These are phyloP conservation scores for Bjerkandera adusta DNA, from an alignment of 1,284 basidiomycete genomes.

Conservation along the genomic window DNA sequence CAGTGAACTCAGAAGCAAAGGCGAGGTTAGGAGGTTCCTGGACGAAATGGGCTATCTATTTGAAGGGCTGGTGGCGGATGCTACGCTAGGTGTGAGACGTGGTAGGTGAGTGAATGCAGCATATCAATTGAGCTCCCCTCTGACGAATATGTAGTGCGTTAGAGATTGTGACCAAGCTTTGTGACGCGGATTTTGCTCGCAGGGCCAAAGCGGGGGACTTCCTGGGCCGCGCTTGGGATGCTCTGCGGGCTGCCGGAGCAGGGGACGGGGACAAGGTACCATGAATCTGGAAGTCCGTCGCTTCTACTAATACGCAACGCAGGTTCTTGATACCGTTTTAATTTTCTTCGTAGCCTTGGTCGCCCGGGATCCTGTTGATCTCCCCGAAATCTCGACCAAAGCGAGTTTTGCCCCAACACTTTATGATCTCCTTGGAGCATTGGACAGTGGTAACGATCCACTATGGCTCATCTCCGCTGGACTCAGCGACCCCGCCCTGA, in stretches of 20 bases:
- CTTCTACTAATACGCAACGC: conserved; percentile 7
- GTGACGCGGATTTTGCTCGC: conserved; percentile 68
- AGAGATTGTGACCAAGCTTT: conserved; percentile 71
- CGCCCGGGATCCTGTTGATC: conserved; percentile 50
- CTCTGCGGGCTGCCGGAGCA: conserved; percentile 54
- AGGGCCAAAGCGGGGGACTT: conserved; percentile 76
- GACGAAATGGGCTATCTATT: conserved; percentile 81
- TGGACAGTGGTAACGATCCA: conserved; percentile 41
- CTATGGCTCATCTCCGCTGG: conserved; percentile 36
- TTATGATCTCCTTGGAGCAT: conserved; percentile 39
- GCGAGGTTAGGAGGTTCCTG: conserved; percentile 73
- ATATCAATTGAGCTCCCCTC: not conserved
- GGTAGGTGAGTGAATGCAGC: conserved; percentile 63
- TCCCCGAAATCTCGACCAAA: conserved; percentile 49
- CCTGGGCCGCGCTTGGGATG: conserved; percentile 61
- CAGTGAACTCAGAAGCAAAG: conserved; percentile 73
- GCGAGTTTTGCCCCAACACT: conserved; percentile 41
- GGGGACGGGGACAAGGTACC: conserved; percentile 58
- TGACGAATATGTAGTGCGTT: conserved; percentile 47
- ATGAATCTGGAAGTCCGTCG: not conserved
- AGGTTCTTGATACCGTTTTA: conserved; percentile 62
- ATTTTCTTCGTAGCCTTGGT: conserved; percentile 57
- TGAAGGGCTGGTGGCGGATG: conserved; percentile 62
- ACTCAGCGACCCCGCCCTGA: conserved; percentile 37
- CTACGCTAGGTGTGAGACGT: conserved; percentile 54